Conservation (phyloP, 768 basidiomycete genomes). For the Mrakia blollopis region DNA sequence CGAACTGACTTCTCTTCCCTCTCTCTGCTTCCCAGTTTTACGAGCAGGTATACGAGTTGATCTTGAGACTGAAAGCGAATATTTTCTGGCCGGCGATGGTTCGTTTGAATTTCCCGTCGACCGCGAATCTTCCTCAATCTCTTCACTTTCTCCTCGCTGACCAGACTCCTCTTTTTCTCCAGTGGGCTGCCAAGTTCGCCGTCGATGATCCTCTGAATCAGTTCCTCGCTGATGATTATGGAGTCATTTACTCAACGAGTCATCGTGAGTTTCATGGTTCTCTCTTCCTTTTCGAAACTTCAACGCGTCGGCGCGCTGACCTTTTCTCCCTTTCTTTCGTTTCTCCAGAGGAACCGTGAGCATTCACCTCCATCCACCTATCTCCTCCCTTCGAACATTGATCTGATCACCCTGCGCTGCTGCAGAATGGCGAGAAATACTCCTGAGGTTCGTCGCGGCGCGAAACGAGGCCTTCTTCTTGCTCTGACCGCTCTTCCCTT, state of each 20-base stretch:
- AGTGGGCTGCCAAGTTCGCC: constrained; percentile 38
- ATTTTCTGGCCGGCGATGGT: constrained; percentile 59
- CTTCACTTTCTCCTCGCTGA: not conserved
- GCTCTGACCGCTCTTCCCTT: too few species aligned
- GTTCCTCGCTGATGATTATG: constrained; percentile 53
- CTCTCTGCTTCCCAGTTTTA: constrained; percentile 42
- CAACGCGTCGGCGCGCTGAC: too few species aligned
- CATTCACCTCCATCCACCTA: constrained; percentile 51
- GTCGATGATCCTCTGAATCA: constrained; percentile 61
- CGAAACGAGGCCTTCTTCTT: too few species aligned
- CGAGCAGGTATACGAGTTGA: constrained; percentile 52
- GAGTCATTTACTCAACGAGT: constrained; percentile 51
- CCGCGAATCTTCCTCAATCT: not conserved
- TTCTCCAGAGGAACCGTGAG: constrained; percentile 2
- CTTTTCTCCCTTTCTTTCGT: constrained; percentile 50
- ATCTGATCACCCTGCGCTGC: constrained; percentile 50
- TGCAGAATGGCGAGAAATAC: constrained; percentile 70
- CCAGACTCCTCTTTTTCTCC: not conserved
- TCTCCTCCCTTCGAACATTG: constrained; percentile 52
- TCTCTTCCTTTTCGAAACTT: too few species aligned
- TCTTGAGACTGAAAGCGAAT: constrained; percentile 64
- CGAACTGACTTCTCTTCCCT: not conserved
- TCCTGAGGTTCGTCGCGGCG: constrained; percentile 48
- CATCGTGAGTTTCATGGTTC: constrained; percentile 66
- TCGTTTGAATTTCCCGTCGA: too few species aligned